Evolutionary conservation across 768 basidiomycete genomes (phyloP).

Genomic region (Suillus paluster): DNA sequence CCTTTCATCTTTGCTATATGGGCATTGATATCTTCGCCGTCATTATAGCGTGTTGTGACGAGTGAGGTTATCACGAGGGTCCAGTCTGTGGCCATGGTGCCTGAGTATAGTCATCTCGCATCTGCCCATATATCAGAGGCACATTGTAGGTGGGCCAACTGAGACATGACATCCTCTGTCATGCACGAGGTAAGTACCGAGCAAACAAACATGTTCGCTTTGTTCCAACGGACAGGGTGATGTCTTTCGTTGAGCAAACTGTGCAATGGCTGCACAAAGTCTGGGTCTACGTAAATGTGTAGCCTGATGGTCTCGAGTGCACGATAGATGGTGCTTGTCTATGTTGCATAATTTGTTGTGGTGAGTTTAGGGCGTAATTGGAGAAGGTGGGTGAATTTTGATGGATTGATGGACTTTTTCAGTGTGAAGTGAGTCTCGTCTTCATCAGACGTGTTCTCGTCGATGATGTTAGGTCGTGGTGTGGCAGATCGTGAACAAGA

Average conservation of each 20-base stretch:
- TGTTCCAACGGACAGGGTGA: too few relatives aligned
- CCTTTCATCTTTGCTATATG: constrained; percentile 22
- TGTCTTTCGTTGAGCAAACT: too few relatives aligned
- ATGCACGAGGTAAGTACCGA: too few relatives aligned
- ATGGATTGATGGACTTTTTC: not conserved
- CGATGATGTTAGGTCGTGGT: not conserved
- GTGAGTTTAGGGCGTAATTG: not conserved
- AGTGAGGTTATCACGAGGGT: constrained; percentile 11
- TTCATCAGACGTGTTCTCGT: not conserved
- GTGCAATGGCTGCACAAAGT: too few relatives aligned
- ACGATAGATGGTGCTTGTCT: not conserved
- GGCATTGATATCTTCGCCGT: constrained; percentile 11
- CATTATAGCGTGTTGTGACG: too few relatives aligned
- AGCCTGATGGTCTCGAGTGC: too few relatives aligned
- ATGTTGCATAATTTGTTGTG: not conserved
- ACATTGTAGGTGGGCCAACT: too few relatives aligned
- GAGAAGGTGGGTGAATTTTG: not conserved
- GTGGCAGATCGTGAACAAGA: not conserved
- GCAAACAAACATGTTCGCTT: too few relatives aligned
- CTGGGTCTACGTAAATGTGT: too few relatives aligned
- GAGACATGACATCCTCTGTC: too few relatives aligned
- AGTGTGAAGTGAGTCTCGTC: not conserved
- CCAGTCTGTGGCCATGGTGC: constrained; percentile 14
- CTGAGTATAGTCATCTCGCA: constrained; percentile 1
- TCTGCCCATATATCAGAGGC: constrained; percentile 2